Evolutionary conservation across 148 eudicot species (phyloP).

Genomic region (Salicornia ramosissima): DNA sequence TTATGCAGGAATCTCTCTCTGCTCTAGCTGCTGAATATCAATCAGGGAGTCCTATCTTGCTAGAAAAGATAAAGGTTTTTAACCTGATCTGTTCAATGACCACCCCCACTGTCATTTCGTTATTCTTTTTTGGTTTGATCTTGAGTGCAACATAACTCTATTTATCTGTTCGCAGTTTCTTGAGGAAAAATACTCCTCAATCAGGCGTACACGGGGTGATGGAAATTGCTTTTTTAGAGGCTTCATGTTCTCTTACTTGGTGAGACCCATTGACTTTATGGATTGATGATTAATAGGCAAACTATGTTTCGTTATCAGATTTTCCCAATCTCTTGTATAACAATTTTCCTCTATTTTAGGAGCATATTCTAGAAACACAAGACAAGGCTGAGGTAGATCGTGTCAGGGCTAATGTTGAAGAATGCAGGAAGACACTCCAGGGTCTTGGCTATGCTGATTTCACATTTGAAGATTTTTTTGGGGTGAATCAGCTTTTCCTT

Average conservation of each 20-base stretch:
- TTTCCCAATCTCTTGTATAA: background rate
- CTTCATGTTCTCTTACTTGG: conserved; percentile 95
- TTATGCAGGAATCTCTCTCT: conserved; percentile 72
- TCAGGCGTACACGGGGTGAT: conserved; percentile 91
- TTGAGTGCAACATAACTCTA: background rate
- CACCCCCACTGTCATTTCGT: background rate
- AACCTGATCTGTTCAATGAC: background rate
- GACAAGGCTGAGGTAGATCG: conserved; percentile 75
- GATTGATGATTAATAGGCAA: background rate
- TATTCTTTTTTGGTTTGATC: background rate
- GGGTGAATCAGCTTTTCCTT: conserved; percentile 38
- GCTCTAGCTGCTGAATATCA: conserved; percentile 75
- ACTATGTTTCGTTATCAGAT: background rate
- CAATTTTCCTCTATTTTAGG: conserved; percentile 28
- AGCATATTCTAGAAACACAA: conserved; percentile 79
- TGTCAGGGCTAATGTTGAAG: conserved; percentile 56
- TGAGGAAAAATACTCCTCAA: conserved; percentile 55
- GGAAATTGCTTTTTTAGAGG: conserved; percentile 96
- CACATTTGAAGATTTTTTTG: conserved; percentile 91
- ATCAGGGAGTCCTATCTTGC: conserved; percentile 80
- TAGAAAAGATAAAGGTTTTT: conserved; percentile 77
- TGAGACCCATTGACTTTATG: conserved; percentile 22
- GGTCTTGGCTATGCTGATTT: conserved; percentile 86
- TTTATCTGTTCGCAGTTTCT: conserved; percentile 48
- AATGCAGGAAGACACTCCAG: conserved; percentile 76